Evolutionary conservation across 1,139 yeast species (phyloP).

Genomic region (Blastobotrys serpentis): DNA sequence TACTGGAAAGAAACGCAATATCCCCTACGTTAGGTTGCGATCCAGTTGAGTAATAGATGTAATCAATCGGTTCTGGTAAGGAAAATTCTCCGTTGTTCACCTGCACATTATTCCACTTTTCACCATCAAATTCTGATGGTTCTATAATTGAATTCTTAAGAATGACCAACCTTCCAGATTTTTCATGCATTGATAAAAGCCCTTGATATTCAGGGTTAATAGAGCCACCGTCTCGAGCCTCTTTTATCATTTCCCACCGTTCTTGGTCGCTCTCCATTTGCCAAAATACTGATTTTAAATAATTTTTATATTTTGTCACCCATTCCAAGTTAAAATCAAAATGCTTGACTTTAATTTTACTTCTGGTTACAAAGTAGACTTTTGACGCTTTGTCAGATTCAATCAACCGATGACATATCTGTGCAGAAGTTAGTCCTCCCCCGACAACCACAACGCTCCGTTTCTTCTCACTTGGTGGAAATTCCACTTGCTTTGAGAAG

Average conservation of each 20-base stretch:
- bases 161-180: constrained; percentile 33
- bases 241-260: constrained; percentile 43
- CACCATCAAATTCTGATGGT: constrained; percentile 16
- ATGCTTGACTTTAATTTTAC: constrained; percentile 48
- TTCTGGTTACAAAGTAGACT: constrained; percentile 43
- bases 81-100: constrained; percentile 21
- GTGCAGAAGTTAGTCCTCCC: constrained; percentile 52
- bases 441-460: constrained; percentile 45
- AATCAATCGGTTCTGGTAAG: constrained; percentile 35
- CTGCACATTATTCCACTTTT: constrained; percentile 13
- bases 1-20: constrained; percentile 38
- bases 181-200: constrained; percentile 38
- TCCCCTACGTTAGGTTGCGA: constrained; percentile 35
- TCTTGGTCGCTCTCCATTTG: constrained; percentile 48
- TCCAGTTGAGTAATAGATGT: constrained; percentile 49
- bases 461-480: constrained; percentile 26
- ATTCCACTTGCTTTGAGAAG: constrained; percentile 32
- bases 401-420: constrained; percentile 46
- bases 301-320: constrained; percentile 53
- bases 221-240: constrained; percentile 51
- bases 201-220: constrained; percentile 50
- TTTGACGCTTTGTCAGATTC: constrained; percentile 37
- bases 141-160: constrained; percentile 13
- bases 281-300: constrained; percentile 43
- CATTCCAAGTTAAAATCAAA: constrained; percentile 53